Conservation (phyloP, 2,329 filamentous ascomycete genomes). For the Magnaporthiopsis poae region DNA sequence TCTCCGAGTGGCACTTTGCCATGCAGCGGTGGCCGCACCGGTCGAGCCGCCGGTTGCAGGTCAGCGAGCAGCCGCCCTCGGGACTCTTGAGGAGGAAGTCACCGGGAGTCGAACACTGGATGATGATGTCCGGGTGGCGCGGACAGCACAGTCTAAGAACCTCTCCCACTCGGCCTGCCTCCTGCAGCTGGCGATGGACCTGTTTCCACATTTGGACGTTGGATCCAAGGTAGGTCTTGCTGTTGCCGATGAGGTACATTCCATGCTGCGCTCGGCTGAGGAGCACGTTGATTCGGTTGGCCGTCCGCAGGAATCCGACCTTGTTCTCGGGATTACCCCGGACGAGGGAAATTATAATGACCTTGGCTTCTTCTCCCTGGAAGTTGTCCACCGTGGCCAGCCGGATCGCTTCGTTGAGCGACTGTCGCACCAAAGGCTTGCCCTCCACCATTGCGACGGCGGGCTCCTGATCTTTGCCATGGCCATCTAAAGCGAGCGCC, state of each 20-base stretch:
- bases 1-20: conserved; percentile 36
- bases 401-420: conserved; percentile 28
- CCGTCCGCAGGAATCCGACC: conserved; percentile 57
- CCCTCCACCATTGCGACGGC: neutral
- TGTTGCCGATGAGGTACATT: conserved; percentile 62
- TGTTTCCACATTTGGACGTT: conserved; percentile 54
- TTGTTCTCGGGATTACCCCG: conserved; percentile 52
- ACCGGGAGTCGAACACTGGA: conserved; percentile 42
- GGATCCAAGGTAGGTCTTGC: conserved; percentile 37
- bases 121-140: conserved; percentile 44
- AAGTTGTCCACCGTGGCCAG: conserved; percentile 66
- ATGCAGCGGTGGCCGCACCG: conserved; percentile 38
- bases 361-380: conserved; percentile 64
- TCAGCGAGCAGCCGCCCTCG: conserved; percentile 50
- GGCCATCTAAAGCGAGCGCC: conserved; percentile 34
- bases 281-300: conserved; percentile 61
- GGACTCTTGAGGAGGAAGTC: conserved; percentile 48
- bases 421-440: conserved; percentile 35
- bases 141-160: conserved; percentile 49
- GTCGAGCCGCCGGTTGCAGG: conserved; percentile 37
- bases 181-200: conserved; percentile 43
- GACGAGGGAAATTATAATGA: conserved; percentile 61
- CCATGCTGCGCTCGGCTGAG: conserved; percentile 58
- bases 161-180: conserved; percentile 36
- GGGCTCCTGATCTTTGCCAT: conserved; percentile 16